Conservation (phyloP, 2,329 filamentous ascomycete species). For the Sarocladiaceae sp. region DNA sequence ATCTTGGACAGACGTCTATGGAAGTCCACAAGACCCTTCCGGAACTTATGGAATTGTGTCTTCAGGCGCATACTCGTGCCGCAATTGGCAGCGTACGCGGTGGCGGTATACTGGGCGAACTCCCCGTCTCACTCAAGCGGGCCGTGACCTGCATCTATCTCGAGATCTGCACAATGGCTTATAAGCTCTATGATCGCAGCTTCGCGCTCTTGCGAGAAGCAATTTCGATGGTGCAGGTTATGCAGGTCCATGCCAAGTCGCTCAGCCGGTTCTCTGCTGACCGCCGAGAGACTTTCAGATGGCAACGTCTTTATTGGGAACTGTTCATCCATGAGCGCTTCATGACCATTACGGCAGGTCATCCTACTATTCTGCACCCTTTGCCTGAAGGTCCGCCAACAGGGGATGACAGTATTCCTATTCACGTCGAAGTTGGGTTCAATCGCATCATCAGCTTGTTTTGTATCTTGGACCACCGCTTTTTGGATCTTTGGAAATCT, state of each 20-base stretch:
- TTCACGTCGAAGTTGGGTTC: slow-evolving; percentile 32
- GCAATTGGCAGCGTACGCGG: slow-evolving; percentile 22
- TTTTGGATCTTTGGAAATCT: slow-evolving; percentile 31
- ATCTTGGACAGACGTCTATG: slow-evolving; percentile 26
- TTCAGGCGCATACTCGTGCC: slow-evolving; percentile 22
- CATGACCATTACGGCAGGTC: slow-evolving; percentile 46
- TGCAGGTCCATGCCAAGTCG: slow-evolving; percentile 15
- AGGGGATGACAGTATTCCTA: slow-evolving; percentile 27
- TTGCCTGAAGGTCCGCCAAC: slow-evolving; percentile 26
- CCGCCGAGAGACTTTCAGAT: slow-evolving; percentile 18
- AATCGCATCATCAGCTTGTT: slow-evolving; percentile 33
- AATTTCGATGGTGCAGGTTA: slow-evolving; percentile 35
- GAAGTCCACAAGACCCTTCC: slow-evolving; percentile 26
- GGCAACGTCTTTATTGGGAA: slow-evolving; percentile 52
- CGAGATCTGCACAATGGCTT: slow-evolving; percentile 46
- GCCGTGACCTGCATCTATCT: slow-evolving; percentile 49
- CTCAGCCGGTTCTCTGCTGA: neutral
- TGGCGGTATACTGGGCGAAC: slow-evolving; percentile 32
- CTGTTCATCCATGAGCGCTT: slow-evolving; percentile 54
- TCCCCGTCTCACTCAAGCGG: slow-evolving; percentile 37
- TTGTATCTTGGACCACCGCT: slow-evolving; percentile 31
- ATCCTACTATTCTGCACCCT: slow-evolving; percentile 30
- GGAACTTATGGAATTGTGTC: slow-evolving; percentile 22
- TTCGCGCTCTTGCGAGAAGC: slow-evolving; percentile 48
- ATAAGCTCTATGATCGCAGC: slow-evolving; percentile 42